A percentile compares a stretch with the other conserved stretches of the same genome.
Conservation (phyloP, 2,329 filamentous ascomycete species). For the Albophoma yamanashiensis region DNA sequence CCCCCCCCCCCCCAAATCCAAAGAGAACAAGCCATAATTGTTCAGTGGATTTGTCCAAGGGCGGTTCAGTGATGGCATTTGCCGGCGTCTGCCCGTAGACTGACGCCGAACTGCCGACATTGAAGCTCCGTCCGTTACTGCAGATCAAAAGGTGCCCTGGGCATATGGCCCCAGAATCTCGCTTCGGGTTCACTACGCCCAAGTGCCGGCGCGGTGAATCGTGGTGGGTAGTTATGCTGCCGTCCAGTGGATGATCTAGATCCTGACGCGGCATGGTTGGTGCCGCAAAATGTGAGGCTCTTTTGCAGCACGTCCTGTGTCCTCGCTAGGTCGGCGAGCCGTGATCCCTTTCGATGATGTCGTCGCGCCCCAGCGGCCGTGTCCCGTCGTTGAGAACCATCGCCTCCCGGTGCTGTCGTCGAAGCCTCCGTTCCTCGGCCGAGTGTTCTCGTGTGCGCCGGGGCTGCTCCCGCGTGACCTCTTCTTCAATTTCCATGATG, state of each 20-base stretch:
- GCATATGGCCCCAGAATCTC: not conserved
- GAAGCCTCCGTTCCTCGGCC: conserved; percentile 58
- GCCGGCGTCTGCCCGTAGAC: not conserved
- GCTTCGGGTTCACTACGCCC: not conserved
- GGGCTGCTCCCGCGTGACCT: conserved; percentile 11
- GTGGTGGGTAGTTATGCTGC: not conserved
- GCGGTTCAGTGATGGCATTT: not conserved
- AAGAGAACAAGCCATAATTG: too few relatives aligned
- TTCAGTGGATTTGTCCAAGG: not conserved
- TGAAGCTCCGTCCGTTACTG: not conserved
- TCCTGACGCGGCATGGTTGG: not conserved
- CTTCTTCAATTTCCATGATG: conserved; percentile 21
- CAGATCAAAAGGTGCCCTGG: not conserved
- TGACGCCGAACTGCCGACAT: not conserved
- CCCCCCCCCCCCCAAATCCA: not conserved
- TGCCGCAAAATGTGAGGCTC: not conserved
- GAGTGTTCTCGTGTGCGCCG: conserved; percentile 38
- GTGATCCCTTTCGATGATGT: conserved; percentile 64
- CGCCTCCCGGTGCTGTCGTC: conserved; percentile 71
- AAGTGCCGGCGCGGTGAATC: not conserved
- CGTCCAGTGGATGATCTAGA: not conserved
- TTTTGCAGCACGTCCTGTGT: not conserved
- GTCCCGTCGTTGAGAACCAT: conserved; percentile 88
- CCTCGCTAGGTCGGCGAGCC: conserved; percentile 23
- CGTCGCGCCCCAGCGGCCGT: conserved; percentile 57